Conservation (phyloP, 2,329 filamentous ascomycete species). For the Keithomyces neogunnii region DNA sequence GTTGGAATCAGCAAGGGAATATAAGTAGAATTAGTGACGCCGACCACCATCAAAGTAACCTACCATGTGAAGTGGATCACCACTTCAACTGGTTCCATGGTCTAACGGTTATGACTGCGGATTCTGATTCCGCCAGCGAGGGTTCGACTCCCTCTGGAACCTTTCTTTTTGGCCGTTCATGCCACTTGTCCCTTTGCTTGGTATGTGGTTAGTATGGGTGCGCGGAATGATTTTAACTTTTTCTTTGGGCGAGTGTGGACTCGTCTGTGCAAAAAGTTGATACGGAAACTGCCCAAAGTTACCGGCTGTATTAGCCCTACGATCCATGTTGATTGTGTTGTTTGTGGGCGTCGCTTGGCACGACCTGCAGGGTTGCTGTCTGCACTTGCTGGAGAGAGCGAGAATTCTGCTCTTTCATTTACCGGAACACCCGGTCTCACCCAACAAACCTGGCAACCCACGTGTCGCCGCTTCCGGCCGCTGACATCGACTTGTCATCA, state of each 20-base stretch:
- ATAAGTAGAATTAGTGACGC: background rate
- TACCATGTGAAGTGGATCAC: slow-evolving; percentile 18
- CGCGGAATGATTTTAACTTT: too few relatives aligned
- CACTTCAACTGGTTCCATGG: slow-evolving; percentile 21
- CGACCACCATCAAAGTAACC: slow-evolving; percentile 1
- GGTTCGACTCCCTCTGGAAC: slow-evolving; percentile 28
- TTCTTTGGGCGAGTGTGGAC: too few relatives aligned
- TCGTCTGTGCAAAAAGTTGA: too few relatives aligned
- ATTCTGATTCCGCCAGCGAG: slow-evolving; percentile 28
- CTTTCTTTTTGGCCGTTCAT: slow-evolving; percentile 14
- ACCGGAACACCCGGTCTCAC: background rate
- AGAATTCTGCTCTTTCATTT: background rate
- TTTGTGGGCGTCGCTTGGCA: too few relatives aligned
- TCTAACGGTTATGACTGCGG: slow-evolving; percentile 30
- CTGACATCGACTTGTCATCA: background rate
- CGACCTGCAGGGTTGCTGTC: too few relatives aligned
- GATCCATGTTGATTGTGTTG: too few relatives aligned
- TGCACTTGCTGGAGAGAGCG: too few relatives aligned
- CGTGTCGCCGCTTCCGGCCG: background rate
- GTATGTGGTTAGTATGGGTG: background rate
- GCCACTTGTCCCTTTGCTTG: too few relatives aligned
- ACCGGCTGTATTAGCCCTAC: too few relatives aligned
- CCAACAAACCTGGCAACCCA: background rate
- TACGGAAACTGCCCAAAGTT: too few relatives aligned
- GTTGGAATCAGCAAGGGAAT: background rate